phyloP scores from a whole-genome alignment of 1,284 basidiomycete species.

The Trichosporon ovoides region DNA sequence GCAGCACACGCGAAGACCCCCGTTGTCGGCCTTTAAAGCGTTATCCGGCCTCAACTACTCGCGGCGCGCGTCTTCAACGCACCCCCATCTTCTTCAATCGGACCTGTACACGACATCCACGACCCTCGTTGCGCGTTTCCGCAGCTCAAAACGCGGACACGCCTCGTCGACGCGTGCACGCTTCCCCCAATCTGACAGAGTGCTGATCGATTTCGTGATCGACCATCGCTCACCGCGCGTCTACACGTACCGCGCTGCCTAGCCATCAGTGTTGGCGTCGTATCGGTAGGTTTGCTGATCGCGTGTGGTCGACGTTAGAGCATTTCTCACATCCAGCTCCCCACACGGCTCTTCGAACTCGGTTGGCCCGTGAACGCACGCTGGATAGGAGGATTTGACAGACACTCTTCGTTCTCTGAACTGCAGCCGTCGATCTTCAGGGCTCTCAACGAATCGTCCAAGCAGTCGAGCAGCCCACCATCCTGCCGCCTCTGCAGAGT shows the following conservation, averaged over 20 bases:
- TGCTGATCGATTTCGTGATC: background rate
- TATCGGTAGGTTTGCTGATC: background rate
- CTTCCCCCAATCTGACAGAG: background rate
- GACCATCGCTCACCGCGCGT: background rate
- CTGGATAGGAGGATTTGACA: no score
- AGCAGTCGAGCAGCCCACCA: no score
- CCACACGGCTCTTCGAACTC: no score
- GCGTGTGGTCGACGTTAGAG: background rate
- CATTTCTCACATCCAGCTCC: constrained; percentile 3
- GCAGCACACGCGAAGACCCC: background rate
- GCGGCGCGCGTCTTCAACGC: no score
- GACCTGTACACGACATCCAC: background rate
- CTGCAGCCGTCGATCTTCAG: background rate
- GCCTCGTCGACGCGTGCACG: background rate
- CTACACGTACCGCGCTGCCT: background rate
- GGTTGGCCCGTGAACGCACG: no score
- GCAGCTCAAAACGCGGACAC: background rate
- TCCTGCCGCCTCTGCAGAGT: no score
- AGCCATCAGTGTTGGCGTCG: background rate
- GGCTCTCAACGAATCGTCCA: background rate
- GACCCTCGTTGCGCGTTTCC: background rate
- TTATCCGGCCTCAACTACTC: no score
- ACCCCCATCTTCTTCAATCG: background rate
- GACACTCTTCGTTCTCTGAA: background rate
- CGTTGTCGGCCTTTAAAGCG: no score